Evolutionary conservation across 1,284 basidiomycete species (phyloP).

Genomic region (Ceratobasidium sp.): DNA sequence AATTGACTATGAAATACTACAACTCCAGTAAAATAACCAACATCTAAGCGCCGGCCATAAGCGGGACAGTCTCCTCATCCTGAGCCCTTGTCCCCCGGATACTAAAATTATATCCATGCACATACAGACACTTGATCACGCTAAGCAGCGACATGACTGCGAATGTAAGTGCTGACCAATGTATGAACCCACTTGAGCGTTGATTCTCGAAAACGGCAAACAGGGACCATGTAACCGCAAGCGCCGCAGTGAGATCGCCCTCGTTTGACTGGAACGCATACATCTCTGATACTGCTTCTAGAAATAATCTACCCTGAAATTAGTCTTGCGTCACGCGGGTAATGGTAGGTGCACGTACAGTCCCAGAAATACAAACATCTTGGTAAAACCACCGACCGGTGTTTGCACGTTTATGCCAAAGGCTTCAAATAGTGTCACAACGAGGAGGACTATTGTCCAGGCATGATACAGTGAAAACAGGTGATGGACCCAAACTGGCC

Average conservation of each 20-base stretch:
- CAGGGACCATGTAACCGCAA: slow-evolving; percentile 82
- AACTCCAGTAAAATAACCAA: too few species aligned
- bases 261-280: slow-evolving; percentile 90
- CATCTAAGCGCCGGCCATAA: slow-evolving; percentile 49
- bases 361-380: slow-evolving; percentile 91
- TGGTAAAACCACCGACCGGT: slow-evolving; percentile 84
- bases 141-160: slow-evolving; percentile 84
- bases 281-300: slow-evolving; percentile 87
- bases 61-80: slow-evolving; percentile 87
- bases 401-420: slow-evolving; percentile 79
- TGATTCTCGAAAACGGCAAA: slow-evolving; percentile 82
- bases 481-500: slow-evolving; percentile 73
- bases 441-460: slow-evolving; percentile 90
- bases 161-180: slow-evolving; percentile 88
- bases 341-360: slow-evolving; percentile 61
- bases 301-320: slow-evolving; percentile 80
- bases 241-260: slow-evolving; percentile 87
- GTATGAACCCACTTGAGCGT: slow-evolving; percentile 69
- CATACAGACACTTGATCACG: slow-evolving; percentile 75
- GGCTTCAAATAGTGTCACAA: slow-evolving; percentile 88
- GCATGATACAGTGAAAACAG: slow-evolving; percentile 95
- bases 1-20: too few species aligned
- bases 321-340: slow-evolving; percentile 33
- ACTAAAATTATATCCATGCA: slow-evolving; percentile 53
- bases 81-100: slow-evolving; percentile 61